phyloP scores from a whole-genome alignment of 306 rosid species.

The Sesbania bispinosa region DNA sequence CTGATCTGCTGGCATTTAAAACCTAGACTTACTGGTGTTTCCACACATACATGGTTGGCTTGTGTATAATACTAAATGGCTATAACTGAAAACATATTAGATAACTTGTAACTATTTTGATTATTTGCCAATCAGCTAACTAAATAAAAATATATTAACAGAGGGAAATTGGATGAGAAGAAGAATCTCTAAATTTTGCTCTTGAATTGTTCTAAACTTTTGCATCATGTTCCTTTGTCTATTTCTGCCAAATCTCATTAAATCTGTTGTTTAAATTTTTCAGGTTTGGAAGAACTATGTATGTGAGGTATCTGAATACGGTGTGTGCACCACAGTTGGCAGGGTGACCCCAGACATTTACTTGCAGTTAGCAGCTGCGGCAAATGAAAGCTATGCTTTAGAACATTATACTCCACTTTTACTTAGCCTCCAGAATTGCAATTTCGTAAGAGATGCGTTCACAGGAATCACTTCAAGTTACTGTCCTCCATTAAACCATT shows the following conservation, averaged over 20 bases:
- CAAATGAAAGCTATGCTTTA: conserved; percentile 85
- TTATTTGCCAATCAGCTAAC: background rate
- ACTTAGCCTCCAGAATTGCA: conserved; percentile 84
- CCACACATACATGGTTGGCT: background rate
- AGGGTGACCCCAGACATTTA: conserved; percentile 77
- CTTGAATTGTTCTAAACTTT: background rate
- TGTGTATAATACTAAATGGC: background rate
- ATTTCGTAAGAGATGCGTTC: conserved; percentile 87
- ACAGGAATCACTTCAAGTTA: conserved; percentile 61
- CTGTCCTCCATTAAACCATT: conserved; percentile 73
- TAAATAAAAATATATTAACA: background rate
- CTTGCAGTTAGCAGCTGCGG: conserved; percentile 69
- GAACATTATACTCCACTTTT: conserved; percentile 84
- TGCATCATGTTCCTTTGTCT: conserved; percentile 1
- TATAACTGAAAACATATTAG: background rate
- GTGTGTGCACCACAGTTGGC: conserved; percentile 61
- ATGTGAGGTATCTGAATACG: conserved; percentile 62
- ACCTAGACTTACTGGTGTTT: background rate
- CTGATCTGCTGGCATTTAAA: background rate
- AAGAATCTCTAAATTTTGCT: background rate
- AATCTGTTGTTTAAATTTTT: conserved; percentile 15
- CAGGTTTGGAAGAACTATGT: conserved; percentile 84
- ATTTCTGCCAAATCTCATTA: conserved; percentile 6
- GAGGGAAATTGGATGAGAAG: background rate
- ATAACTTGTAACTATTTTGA: background rate